These are phyloP conservation scores for Tricholoma sp. DNA, from an alignment of 768 basidiomycete species.

Conservation along the genomic window DNA sequence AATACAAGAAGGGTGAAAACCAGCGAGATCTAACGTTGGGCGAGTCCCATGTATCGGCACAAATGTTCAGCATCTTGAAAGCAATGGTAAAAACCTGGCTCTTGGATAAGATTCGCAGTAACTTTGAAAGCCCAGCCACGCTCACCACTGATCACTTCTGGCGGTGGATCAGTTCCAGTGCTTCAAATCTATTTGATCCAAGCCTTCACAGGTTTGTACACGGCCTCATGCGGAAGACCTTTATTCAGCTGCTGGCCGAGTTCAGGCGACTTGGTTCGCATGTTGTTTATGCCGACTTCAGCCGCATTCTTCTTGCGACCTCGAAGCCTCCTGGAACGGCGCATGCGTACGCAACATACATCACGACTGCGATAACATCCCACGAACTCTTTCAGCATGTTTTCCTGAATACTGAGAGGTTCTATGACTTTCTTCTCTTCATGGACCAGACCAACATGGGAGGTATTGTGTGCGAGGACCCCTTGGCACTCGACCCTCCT, in stretches of 20 bases:
- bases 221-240: conserved; percentile 96
- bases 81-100: conserved; percentile 89
- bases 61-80: conserved; percentile 82
- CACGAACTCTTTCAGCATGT: conserved; percentile 96
- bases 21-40: conserved; percentile 78
- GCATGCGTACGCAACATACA: conserved; percentile 92
- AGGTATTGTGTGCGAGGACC: conserved; percentile 82
- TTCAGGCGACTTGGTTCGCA: conserved; percentile 93
- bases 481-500: conserved; percentile 61
- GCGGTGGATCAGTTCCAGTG: conserved; percentile 89
- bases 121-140: conserved; percentile 60
- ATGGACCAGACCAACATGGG: conserved; percentile 95
- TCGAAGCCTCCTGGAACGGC: conserved; percentile 95
- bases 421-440: conserved; percentile 91
- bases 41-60: conserved; percentile 82
- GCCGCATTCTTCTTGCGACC: conserved; percentile 84
- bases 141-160: conserved; percentile 91
- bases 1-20: conserved; percentile 71
- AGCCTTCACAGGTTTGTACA: conserved; percentile 91
- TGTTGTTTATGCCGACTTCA: conserved; percentile 92
- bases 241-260: conserved; percentile 94
- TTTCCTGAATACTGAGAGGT: conserved; percentile 77
- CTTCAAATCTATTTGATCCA: conserved; percentile 86
- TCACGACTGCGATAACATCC: conserved; percentile 87
- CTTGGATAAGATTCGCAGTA: conserved; percentile 72